Base-by-base conservation (phyloP, 2,329 filamentous ascomycete species). In the Calonectria pseudoturangicola region DNA sequence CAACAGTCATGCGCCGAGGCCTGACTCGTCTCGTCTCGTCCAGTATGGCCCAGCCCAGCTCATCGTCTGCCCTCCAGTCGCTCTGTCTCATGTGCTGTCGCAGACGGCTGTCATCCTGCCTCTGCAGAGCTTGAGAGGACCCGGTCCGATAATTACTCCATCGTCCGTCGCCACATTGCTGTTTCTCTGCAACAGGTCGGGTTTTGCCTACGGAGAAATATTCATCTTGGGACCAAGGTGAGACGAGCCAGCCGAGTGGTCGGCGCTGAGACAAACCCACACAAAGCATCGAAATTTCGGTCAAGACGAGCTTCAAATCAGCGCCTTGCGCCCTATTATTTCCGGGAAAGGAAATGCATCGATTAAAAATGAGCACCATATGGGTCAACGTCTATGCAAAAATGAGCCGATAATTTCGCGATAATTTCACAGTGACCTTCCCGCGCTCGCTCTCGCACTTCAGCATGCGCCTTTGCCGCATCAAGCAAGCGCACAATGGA, bases 11-110 rank as follows among this genome's bases (percentile, higher is more conserved):
- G 62, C 62, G 41, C 36, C 27, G 60, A 58, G 68, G 36, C 58
- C 65, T 45, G 65, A 60, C 70, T 68, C 48, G 70, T 72, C 66
- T 58, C 30, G 48, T 68, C 65, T 68, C 28, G 65, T 50, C 70
- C 64, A 43, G 47, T 68, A 25, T 54, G 56, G 65, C 15, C 64
- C 30, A 28, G 28, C 51, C 51, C 21, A 56, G 30, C n/a, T 48
- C 13, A 10, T 39, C 28, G 66, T 50, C 66, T 68, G 39, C 56
- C 56, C 45, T 68, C 45, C 15, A 16, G 30, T 63, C 60, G 33
- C 28, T 28, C 43, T 47, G 69, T 62, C 54, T 71, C 69, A 45
- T 41, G 16, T 62, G 9, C 28, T 36, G 69, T 67, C 56, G 47
- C 63, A 71, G 43, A 63, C 41, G 28, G 25, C 25, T 56, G 51